These are phyloP conservation scores for Dactylonectria estremocensis DNA, from an alignment of 2,329 filamentous ascomycete species.

Conservation along the genomic window DNA sequence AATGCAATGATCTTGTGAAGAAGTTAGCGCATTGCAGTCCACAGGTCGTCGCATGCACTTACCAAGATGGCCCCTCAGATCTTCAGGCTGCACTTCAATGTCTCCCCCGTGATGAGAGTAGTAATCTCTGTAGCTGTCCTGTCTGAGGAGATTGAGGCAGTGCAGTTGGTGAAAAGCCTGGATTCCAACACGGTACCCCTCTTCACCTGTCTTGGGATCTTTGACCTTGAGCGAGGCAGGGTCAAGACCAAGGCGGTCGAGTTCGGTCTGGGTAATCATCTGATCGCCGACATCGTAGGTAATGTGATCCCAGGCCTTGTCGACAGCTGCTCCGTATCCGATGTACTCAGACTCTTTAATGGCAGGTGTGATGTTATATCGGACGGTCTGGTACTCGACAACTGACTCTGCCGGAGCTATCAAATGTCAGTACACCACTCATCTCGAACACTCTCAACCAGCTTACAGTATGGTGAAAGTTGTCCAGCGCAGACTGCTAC, in stretches of 20 bases:
- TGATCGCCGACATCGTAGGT: conserved; percentile 69
- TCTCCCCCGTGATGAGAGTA: conserved; percentile 65
- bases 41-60: background rate
- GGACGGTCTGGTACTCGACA: conserved; percentile 64
- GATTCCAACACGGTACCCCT: conserved; percentile 72
- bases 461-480: conserved; percentile 37
- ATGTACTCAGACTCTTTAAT: conserved; percentile 65
- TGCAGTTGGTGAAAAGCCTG: conserved; percentile 71
- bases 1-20: conserved; percentile 36
- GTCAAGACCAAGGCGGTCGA: conserved; percentile 67
- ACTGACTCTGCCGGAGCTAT: conserved; percentile 63
- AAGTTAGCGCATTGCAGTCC: conserved; percentile 1
- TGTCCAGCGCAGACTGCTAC: conserved; percentile 1
- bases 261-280: conserved; percentile 70
- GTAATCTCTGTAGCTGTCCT: conserved; percentile 66
- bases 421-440: background rate
- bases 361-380: conserved; percentile 65
- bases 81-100: conserved; percentile 55
- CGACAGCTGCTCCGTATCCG: conserved; percentile 70
- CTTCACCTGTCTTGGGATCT: conserved; percentile 68
- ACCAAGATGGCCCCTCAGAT: conserved; percentile 41
- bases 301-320: conserved; percentile 70
- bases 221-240: conserved; percentile 69
- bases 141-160: conserved; percentile 64
- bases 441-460: rapidly evolving